Evolutionary conservation across 2,329 filamentous ascomycete species (phyloP).

Genomic region (Kalmusia sp.): DNA sequence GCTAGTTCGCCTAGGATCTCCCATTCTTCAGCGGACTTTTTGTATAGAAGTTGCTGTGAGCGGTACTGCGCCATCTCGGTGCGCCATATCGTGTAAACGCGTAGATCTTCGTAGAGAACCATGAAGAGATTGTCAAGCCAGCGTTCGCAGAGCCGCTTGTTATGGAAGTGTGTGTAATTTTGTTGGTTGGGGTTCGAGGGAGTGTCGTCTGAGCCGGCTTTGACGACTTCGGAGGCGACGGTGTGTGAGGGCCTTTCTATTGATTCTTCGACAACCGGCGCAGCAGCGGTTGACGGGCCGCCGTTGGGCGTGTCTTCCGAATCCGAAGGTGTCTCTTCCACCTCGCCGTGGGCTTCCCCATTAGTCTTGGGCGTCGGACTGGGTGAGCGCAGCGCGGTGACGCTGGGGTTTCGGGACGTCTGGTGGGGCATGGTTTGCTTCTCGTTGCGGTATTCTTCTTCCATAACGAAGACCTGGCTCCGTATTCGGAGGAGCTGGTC

Average conservation of each 20-base stretch:
- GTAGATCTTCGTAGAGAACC: slow-evolving; percentile 97
- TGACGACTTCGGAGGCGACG: slow-evolving; percentile 77
- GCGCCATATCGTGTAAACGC: slow-evolving; percentile 99
- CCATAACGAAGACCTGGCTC: slow-evolving; percentile 99
- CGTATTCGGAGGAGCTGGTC: slow-evolving; percentile 93
- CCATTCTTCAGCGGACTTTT: slow-evolving; percentile 97
- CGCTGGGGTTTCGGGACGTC: slow-evolving; percentile 76
- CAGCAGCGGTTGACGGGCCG: slow-evolving; percentile 33
- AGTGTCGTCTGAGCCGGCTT: slow-evolving; percentile 76
- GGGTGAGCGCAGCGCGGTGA: slow-evolving; percentile 76
- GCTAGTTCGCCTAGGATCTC: slow-evolving; percentile 94
- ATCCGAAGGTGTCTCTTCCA: slow-evolving; percentile 22
- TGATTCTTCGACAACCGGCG: slow-evolving; percentile 42
- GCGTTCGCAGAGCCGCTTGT: slow-evolving; percentile 94
- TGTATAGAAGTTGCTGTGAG: slow-evolving; percentile 92
- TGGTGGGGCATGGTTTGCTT: slow-evolving; percentile 61
- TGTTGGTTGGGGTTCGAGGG: slow-evolving; percentile 59
- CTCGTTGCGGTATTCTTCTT: slow-evolving; percentile 95
- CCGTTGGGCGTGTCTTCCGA: slow-evolving; percentile 38
- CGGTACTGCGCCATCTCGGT: slow-evolving; percentile 97
- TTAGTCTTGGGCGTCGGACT: slow-evolving; percentile 46
- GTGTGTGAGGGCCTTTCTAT: slow-evolving; percentile 84
- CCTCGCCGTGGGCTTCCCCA: slow-evolving; percentile 39
- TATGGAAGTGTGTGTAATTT: slow-evolving; percentile 90
- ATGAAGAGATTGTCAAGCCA: slow-evolving; percentile 99